Evolutionary conservation across 768 basidiomycete species (phyloP), one percentile per base, ranked within the genome.

Genomic region (Calocera cornea): DNA sequence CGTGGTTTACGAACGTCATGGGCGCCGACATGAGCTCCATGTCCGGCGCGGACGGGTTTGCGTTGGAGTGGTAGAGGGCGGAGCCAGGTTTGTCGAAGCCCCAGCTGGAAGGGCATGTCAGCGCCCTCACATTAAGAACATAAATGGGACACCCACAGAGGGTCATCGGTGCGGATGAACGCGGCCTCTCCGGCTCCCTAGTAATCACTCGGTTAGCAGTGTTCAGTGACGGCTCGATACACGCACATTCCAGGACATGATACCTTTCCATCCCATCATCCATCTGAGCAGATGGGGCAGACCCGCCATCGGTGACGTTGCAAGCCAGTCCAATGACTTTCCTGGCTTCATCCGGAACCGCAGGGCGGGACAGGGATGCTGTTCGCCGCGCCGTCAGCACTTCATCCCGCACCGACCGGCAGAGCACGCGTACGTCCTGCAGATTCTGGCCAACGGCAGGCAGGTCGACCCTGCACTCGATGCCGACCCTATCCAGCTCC

Each of bases 381-480:
- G 31, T 16, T 7, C 14, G 49, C 11, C 8, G 14, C 11, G 49
- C n/a, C n/a, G n/a, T n/a, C n/a, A n/a, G n/a, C n/a, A n/a, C n/a
- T 50, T 8, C 8, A 8, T 8, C 49, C 8, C 22, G 24, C 10
- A n/a, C 24, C 22, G 49, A 50, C 11, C 49, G n/a, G n/a, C n/a
- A n/a, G n/a, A n/a, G n/a, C n/a, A n/a, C n/a, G 31, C 54, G 24
- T 27, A 69, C 50, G 34, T 78, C 77, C 69, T 80, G 78, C 12
- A 82, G 71, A 70, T 81, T 79, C 65, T 74, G 72, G 1, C 81
- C 82, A 38, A 83, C 82, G 24, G 72, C 75, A 0, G 78, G 78
- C 0, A 81, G 73, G 65, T 81, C 76, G 5, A 11, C 22, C 14
- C 14, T 5, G 31, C 54, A 60, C 10, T 33, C 16, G 14, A 60